phyloP scores from a whole-genome alignment of 1,284 basidiomycete species.

The Heterobasidion irregulare region DNA sequence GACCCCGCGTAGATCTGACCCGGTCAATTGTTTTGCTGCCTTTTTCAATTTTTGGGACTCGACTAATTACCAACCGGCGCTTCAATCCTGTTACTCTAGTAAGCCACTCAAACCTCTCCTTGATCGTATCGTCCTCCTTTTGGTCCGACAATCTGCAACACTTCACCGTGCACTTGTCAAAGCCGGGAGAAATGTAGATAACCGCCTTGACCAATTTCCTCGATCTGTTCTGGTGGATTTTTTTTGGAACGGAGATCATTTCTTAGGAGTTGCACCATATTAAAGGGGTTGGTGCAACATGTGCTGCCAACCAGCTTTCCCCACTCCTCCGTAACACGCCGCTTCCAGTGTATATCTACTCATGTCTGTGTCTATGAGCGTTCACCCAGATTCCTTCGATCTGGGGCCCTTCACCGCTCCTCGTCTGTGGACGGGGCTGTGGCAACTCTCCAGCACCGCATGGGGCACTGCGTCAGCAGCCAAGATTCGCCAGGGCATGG shows the following conservation, averaged over 20 bases:
- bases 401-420: slow-evolving; percentile 56
- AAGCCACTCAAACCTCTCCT: not conserved
- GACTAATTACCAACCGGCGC: not conserved
- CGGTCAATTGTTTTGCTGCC: not conserved
- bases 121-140: not conserved
- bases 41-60: not conserved
- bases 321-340: too few relatives aligned
- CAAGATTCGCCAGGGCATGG: slow-evolving; percentile 63
- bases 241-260: slow-evolving; percentile 1
- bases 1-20: not conserved
- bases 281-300: not conserved
- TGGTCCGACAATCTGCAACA: too few relatives aligned
- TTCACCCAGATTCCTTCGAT: slow-evolving; percentile 39
- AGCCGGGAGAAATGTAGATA: not conserved
- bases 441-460: slow-evolving; percentile 77
- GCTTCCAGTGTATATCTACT: not conserved
- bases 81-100: not conserved
- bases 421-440: slow-evolving; percentile 69
- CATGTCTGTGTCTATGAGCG: not conserved
- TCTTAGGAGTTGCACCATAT: not conserved
- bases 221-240: not conserved
- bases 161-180: not conserved
- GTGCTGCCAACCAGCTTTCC: too few relatives aligned
- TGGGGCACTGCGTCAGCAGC: slow-evolving; percentile 69
- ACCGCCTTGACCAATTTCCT: not conserved